Evolutionary conservation across 176 grass and related monocot genomes (phyloP).

Genomic region (Paspalum vaginatum): DNA sequence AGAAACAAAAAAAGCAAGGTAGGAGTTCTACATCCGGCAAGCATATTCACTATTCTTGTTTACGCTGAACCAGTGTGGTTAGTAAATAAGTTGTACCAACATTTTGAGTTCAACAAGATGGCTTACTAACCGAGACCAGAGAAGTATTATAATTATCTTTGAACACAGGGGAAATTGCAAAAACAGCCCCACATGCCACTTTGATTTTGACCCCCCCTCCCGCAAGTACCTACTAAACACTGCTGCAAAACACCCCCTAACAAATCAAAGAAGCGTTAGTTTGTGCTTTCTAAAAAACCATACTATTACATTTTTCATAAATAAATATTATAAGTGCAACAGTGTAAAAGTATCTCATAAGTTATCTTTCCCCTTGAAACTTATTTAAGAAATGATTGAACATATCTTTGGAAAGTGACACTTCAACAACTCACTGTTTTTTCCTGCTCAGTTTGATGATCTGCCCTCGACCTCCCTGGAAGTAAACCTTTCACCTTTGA

Average conservation of each 20-base stretch:
- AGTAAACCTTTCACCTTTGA: conserved; percentile 14
- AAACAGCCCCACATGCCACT: no score
- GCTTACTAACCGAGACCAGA: background rate
- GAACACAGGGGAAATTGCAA: background rate
- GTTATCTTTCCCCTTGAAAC: background rate
- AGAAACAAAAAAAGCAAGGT: background rate
- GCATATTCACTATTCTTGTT: no score
- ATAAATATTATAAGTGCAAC: background rate
- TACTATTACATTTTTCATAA: background rate
- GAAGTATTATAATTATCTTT: background rate
- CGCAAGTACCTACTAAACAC: no score
- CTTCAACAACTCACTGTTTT: conserved; percentile 28
- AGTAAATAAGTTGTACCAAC: background rate
- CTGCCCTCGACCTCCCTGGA: background rate
- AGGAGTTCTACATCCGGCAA: no score
- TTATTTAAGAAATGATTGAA: background rate
- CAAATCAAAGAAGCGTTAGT: background rate
- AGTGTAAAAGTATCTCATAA: background rate
- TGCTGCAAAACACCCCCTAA: background rate
- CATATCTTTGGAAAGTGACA: conserved; percentile 29
- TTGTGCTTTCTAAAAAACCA: background rate
- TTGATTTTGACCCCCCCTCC: no score
- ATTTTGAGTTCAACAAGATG: background rate
- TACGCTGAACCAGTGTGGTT: no score
- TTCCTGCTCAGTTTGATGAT: conserved; percentile 22